Percentiles rank a stretch among this genome's conserved stretches.
Evolutionary conservation across 192 early-diverging fungal genomes (phyloP).

Genomic region (Linnemannia schmuckeri): DNA sequence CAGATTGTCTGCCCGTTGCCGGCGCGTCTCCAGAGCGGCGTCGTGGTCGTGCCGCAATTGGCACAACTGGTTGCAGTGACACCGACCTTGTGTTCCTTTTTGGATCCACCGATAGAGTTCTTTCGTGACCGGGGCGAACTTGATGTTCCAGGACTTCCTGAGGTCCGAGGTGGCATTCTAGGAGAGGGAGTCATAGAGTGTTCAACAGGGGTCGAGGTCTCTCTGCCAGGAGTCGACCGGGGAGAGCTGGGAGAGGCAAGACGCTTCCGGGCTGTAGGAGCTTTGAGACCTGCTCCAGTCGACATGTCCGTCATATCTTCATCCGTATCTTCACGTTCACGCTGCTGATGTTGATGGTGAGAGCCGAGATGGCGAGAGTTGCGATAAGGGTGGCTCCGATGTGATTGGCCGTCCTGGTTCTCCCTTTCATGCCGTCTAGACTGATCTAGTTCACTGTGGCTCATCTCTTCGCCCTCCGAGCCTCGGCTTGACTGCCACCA

Average conservation of each 20-base stretch:
- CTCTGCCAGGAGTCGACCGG: background rate
- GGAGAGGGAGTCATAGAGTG: slow-evolving; percentile 33
- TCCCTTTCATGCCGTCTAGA: background rate
- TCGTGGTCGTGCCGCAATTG: slow-evolving; percentile 93
- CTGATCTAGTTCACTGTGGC: background rate
- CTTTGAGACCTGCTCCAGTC: background rate
- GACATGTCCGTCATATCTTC: slow-evolving; percentile 32
- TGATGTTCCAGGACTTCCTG: slow-evolving; percentile 11
- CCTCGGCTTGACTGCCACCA: background rate
- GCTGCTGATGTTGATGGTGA: slow-evolving; percentile 6
- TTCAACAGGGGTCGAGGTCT: background rate
- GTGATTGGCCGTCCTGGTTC: background rate
- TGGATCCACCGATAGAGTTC: slow-evolving; percentile 37
- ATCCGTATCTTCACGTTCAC: slow-evolving; percentile 14
- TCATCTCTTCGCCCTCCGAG: background rate
- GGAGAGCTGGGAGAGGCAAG: slow-evolving; percentile 29
- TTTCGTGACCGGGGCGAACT: slow-evolving; percentile 31
- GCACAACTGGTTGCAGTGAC: slow-evolving; percentile 75
- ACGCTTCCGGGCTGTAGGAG: slow-evolving; percentile 21
- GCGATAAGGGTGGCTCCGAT: slow-evolving; percentile 7
- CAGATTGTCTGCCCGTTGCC: slow-evolving; percentile 91
- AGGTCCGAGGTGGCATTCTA: slow-evolving; percentile 12
- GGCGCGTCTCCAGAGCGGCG: slow-evolving; percentile 93
- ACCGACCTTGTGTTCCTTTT: slow-evolving; percentile 49
- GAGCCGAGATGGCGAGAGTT: slow-evolving; percentile 7